Base-by-base conservation (phyloP, 78 protist genomes). In the Polysphondylium violaceum region DNA sequence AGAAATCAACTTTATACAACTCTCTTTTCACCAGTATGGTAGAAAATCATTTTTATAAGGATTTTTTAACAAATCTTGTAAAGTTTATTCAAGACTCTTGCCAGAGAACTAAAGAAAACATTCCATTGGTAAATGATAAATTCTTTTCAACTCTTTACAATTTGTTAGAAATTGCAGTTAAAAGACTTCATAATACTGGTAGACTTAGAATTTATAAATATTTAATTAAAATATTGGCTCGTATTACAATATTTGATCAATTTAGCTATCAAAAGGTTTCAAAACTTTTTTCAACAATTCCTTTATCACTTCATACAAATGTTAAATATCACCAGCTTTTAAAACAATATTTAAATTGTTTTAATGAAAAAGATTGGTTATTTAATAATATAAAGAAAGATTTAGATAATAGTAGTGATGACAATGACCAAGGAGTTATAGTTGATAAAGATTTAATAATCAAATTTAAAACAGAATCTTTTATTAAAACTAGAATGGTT, bases 381-480 rank as follows among this genome's bases (percentile, higher is more conserved):
- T 35, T 61, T 9, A 44, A 76, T 21, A 64, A 21, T 50, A 78
- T 78, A 7, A n/a, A 27, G 17, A 27, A 38, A n/a, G 40, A 36
- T 25, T 61, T 64, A 35, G 25, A 43, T 8, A 21, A 8, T 25
- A n/a, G 40, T 38, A 33, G 35, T 31, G 0, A 7, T 23, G 36
- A 23, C 25, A 4, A 59, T 31, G 65, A 27, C 4, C 21, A 19
- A 0, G 35, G 29, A 63, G 17, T 36, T 38, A 7, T 25, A 4
- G 56, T 25, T 27, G 65, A 83, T 69, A 74, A 74, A 29, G 91
- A 83, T 38, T 14, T 36, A n/a, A 53, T 69, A 6, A 56, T 83
- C 5, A 44, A 21, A 59, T 25, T 83, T 27, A 83, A 83, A 43
- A 23, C 27, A 3, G 33, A 36, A 9, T 55, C 56, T 17, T 69